phyloP scores from a whole-genome alignment of 805 yeast species.

The Ogataea henricii region DNA sequence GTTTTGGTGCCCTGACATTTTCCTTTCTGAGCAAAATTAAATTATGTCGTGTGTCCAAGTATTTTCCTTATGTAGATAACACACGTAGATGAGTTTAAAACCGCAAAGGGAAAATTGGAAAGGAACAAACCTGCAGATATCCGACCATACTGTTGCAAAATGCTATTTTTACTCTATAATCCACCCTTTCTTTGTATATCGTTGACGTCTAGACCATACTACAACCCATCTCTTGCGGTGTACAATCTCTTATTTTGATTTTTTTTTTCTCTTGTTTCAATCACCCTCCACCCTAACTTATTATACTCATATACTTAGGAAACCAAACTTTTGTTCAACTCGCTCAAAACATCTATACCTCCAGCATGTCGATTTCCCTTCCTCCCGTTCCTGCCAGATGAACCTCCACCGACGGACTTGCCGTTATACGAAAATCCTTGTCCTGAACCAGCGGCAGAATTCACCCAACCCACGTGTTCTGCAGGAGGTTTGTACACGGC shows the following conservation, averaged over 20 bases:
- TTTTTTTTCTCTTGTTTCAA: background rate
- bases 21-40: conserved; percentile 2
- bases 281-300: background rate
- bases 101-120: background rate
- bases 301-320: background rate
- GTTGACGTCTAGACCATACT: too few relatives aligned
- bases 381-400: conserved; percentile 9
- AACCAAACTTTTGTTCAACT: conserved; percentile 22
- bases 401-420: background rate
- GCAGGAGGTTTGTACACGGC: conserved; percentile 11
- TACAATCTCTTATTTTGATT: background rate
- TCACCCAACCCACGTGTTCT: conserved; percentile 15
- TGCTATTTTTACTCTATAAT: background rate
- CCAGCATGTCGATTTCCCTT: conserved; percentile 11
- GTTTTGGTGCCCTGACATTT: background rate
- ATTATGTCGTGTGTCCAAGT: background rate
- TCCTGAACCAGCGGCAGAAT: conserved; percentile 4
- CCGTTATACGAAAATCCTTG: background rate
- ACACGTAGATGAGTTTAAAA: background rate
- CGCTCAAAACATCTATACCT: conserved; percentile 25
- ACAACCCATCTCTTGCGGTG: too few relatives aligned
- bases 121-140: too few relatives aligned
- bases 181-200: background rate
- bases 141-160: too few relatives aligned
- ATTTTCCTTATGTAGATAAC: background rate